Evolutionary conservation across 2,329 filamentous ascomycete species (phyloP), one percentile per base, ranked within the genome.

Genomic region (Mycosphaerella arachidis): DNA sequence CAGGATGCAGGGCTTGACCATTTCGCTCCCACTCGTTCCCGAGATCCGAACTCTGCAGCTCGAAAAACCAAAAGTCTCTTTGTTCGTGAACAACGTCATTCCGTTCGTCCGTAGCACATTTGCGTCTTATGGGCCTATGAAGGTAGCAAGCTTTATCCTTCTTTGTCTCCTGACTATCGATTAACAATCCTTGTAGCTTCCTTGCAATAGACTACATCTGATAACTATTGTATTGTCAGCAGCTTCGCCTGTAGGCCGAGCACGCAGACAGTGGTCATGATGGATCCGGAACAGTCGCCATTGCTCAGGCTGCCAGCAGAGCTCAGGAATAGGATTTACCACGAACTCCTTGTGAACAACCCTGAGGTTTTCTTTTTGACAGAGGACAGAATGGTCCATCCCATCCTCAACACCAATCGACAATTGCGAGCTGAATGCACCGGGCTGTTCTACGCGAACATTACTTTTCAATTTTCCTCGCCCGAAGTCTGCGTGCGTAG

Each of bases 371-470:
- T 62, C 31, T 46, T 59, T 16, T 35, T 66, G 7, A 37, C 13
- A n/a, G 55, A 61, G 48, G 48, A 37, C 37, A 45, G 43, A n/a
- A 59, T 64, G 57, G 35, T 53, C 24, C 63, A 60, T 18, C 40
- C 62, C 13, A 43, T 66, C 20, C 55, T 66, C 2, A 27, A 29
- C 13, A 48, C 52, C 35, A 61, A 50, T 20, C 53, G 30, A 9
- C 62, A 62, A 48, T 18, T 64, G 20, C 62, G 63, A 27, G 2
- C 16, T 55, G 60, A 70, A 62, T 72, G 69, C 55, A 70, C 70
- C 3, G 72, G 72, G 6, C 59, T 73, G 52, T 58, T 62, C 27
- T 61, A 61, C 35, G 50, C 60, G 18, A 64, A 63, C 59, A 63
- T 59, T n/a, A 60, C 45, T 10, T 57, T 66, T 13, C 61, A 59